Percentiles rank a stretch among this genome's conserved stretches.
phyloP scores from a whole-genome alignment of 441 rosid species.

The Kokia cookei region DNA sequence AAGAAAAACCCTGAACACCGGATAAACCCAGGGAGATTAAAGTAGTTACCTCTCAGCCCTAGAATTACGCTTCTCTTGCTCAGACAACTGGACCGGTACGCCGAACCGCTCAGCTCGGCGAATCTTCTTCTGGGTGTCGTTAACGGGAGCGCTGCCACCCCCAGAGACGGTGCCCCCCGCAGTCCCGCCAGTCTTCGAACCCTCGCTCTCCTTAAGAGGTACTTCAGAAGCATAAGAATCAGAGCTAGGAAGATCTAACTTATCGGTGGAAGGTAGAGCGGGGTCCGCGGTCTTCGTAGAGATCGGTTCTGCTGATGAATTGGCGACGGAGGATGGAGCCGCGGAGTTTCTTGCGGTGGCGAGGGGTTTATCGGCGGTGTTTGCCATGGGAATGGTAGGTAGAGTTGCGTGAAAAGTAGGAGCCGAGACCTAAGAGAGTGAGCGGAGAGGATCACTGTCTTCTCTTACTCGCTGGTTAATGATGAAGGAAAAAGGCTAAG shows the following conservation, averaged over 20 bases:
- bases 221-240: slow-evolving; percentile 5
- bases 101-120: slow-evolving; percentile 95
- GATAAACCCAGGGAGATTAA: neutral
- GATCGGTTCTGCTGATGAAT: slow-evolving; percentile 19
- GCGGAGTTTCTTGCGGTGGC: neutral
- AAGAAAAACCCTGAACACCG: neutral
- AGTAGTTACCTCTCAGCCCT: slow-evolving; percentile 70
- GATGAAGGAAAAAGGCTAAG: neutral
- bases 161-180: slow-evolving; percentile 16
- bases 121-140: slow-evolving; percentile 64
- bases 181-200: slow-evolving; percentile 22
- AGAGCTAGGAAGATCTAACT: slow-evolving; percentile 27
- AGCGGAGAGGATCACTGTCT: neutral
- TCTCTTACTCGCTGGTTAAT: neutral
- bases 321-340: slow-evolving; percentile 19
- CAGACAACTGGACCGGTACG: slow-evolving; percentile 60
- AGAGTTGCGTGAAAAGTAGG: neutral
- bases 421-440: neutral
- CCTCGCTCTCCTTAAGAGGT: slow-evolving; percentile 24
- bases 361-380: slow-evolving; percentile 24
- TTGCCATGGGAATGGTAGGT: slow-evolving; percentile 33
- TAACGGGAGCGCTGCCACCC: slow-evolving; percentile 24
- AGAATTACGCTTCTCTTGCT: slow-evolving; percentile 82
- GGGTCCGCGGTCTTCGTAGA: slow-evolving; percentile 26
- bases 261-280: slow-evolving; percentile 24